phyloP scores from a whole-genome alignment of 371 early-diverging fungal genomes.

The Syncephalastrum racemosum region DNA sequence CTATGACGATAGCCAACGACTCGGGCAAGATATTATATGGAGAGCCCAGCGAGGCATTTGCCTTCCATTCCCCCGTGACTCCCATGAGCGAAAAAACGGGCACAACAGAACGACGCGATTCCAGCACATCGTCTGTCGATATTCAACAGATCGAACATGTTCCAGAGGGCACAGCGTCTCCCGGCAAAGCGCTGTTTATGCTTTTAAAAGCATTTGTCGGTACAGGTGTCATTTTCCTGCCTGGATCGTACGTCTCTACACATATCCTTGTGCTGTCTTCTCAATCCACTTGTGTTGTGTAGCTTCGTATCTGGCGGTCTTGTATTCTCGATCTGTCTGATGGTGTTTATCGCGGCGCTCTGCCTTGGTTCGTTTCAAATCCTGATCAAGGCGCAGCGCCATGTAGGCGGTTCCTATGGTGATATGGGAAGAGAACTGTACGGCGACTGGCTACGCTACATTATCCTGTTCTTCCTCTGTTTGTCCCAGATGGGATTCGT shows the following conservation, averaged over 20 bases:
- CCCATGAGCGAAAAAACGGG: too few species aligned
- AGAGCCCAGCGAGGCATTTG: too few species aligned
- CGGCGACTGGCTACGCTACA: conserved; percentile 61
- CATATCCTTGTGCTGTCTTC: not conserved
- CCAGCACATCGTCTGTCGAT: too few species aligned
- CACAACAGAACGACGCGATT: too few species aligned
- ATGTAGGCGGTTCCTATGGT: conserved; percentile 73
- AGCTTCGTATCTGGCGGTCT: conserved; percentile 50
- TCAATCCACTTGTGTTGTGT: not conserved
- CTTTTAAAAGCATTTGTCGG: conserved; percentile 79
- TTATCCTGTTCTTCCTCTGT: conserved; percentile 69
- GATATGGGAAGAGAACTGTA: conserved; percentile 73
- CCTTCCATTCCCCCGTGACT: too few species aligned
- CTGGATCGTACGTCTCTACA: conserved; percentile 51
- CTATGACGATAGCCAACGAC: too few species aligned
- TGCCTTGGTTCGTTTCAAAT: conserved; percentile 36
- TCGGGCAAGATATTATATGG: too few species aligned
- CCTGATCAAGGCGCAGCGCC: conserved; percentile 31
- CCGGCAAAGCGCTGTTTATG: conserved; percentile 71
- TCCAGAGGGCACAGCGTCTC: conserved; percentile 49
- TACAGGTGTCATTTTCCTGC: conserved; percentile 67
- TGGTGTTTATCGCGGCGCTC: conserved; percentile 31
- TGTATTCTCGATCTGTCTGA: conserved; percentile 32
- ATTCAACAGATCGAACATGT: conserved; percentile 15
- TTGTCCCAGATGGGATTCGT: conserved; percentile 82